Evolutionary conservation across 371 early-diverging fungal genomes (phyloP).

Genomic region (Blastocladiella emersonii): DNA sequence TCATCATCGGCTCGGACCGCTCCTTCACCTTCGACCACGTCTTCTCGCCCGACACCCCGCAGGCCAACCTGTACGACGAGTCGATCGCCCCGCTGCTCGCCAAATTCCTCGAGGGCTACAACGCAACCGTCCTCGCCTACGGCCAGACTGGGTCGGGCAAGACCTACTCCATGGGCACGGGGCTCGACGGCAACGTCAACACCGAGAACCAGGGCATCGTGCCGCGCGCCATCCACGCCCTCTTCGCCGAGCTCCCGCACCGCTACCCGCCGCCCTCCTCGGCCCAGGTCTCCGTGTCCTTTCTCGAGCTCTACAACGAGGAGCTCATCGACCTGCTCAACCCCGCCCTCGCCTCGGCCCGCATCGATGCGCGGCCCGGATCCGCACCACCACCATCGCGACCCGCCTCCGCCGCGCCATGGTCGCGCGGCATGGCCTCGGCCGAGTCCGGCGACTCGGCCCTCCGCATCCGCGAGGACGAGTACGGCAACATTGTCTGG

Average conservation of each 20-base stretch:
- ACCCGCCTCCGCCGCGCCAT: background rate
- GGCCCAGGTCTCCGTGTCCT: constrained; percentile 52
- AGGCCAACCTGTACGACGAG: constrained; percentile 56
- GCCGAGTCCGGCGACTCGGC: background rate
- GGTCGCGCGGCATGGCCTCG: too few species aligned
- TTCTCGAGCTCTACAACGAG: constrained; percentile 97
- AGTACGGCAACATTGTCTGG: constrained; percentile 78
- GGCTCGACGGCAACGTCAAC: constrained; percentile 45
- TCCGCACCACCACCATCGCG: constrained; percentile 14
- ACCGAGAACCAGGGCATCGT: constrained; percentile 54
- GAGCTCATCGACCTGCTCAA: constrained; percentile 77
- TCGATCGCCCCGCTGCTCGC: constrained; percentile 57
- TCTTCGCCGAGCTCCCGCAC: constrained; percentile 40
- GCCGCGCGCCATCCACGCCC: constrained; percentile 68
- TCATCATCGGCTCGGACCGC: constrained; percentile 45
- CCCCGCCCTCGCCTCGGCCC: constrained; percentile 13
- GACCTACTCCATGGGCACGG: constrained; percentile 97
- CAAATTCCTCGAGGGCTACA: constrained; percentile 72
- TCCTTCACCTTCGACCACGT: constrained; percentile 78
- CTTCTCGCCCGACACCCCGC: constrained; percentile 53
- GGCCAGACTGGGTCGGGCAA: constrained; percentile 86
- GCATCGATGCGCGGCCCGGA: too few species aligned
- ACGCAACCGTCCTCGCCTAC: constrained; percentile 38
- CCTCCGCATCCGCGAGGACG: constrained; percentile 80
- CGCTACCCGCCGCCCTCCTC: background rate